Conservation (phyloP, 129 eudicot genomes). For the Helichrysum umbraculigerum region DNA sequence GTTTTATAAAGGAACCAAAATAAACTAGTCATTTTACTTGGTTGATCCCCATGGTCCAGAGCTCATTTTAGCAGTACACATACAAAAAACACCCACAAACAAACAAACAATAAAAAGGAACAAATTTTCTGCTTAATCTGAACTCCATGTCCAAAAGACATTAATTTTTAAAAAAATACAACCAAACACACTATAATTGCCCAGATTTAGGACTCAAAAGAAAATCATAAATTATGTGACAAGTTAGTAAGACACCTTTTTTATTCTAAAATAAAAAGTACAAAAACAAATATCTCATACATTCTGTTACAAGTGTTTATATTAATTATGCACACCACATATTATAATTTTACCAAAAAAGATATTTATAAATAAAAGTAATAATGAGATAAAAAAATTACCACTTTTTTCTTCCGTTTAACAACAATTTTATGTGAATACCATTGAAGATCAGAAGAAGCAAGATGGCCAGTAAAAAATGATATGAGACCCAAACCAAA, state of each 20-base stretch:
- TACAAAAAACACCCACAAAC: not conserved
- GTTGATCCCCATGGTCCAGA: conserved; percentile 9
- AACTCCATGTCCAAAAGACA: conserved; percentile 10
- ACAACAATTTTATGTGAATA: conserved; percentile 61
- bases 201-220: not conserved
- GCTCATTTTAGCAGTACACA: conserved; percentile 10
- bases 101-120: conserved; percentile 5
- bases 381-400: conserved; percentile 7
- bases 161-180: not conserved
- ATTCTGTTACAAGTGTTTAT: conserved; percentile 9
- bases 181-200: not conserved
- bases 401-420: conserved; percentile 55
- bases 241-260: not conserved
- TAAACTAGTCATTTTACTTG: not conserved
- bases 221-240: conserved; percentile 9
- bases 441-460: conserved; percentile 72
- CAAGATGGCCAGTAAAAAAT: conserved; percentile 72
- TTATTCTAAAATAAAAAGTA: not conserved
- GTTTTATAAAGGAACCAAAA: not conserved
- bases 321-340: too few species aligned
- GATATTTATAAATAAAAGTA: too few species aligned
- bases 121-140: not conserved
- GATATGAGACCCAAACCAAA: conserved; percentile 75
- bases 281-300: not conserved
- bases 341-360: not conserved